Evolutionary conservation across 805 yeast genomes (phyloP), one percentile per base, ranked within the genome.

Genomic region (Ogataea parapolymorpha): DNA sequence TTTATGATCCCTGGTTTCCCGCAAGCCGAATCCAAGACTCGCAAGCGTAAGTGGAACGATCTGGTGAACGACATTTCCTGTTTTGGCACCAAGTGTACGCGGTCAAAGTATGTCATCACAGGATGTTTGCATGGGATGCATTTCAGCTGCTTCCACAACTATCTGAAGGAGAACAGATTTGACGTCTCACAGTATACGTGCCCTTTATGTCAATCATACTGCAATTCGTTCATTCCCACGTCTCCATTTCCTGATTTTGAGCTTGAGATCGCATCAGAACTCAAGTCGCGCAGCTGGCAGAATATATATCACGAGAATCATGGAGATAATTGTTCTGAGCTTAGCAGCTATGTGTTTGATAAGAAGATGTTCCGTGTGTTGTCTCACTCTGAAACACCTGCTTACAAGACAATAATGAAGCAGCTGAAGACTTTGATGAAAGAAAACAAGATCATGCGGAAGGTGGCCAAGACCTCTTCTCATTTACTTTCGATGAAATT

Each of bases 61-160:
- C 44, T 41, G 48, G 54, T 54, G 49, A 57, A 38, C 10, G 47
- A 54, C 51, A 58, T 37, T 35, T 44, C 54, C 20, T 65, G 59
- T 44, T 53, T 54, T 42, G 62, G 55, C 18, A 36, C 49, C 2
- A 47, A 54, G 24, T 63, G 67, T 56, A 45, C 55, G 1, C 43
- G 47, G 23, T 43, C 53, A n/a, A 62, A 59, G 40, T 44, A 55
- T 23, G 63, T 71, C 9, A 60, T 70, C 4, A 58, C 68, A 3
- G 67, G 74, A 11, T 77, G 82, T 63, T 71, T 75, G 2, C 82
- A 77, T 54, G 75, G 73, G 3, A 68, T 75, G 65, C 82, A 77
- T 51, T 64, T 58, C 43, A 48, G 54, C 25, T 77, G 82, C 50
- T 73, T 64, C 45, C 47, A 53, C 10, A 53, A 61, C 31, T 59